These are phyloP conservation scores for Lagenaria siceraria DNA, from an alignment of 306 rosid species.

Conservation along the genomic window DNA sequence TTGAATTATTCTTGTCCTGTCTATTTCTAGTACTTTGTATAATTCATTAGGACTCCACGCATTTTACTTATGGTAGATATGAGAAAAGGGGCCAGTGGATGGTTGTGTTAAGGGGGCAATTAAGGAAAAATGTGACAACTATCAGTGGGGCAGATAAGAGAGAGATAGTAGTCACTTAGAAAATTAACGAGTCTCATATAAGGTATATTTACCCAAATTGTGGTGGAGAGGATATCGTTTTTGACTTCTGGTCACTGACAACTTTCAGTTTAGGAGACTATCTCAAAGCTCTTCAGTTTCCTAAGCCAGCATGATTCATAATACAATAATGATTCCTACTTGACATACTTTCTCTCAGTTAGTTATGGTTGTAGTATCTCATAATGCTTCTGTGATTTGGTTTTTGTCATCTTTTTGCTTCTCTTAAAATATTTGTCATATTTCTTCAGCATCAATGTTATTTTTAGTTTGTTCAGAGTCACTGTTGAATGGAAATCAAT, in stretches of 20 bases:
- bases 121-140: not conserved
- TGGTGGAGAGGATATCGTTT: not conserved
- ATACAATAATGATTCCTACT: not conserved
- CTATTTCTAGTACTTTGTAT: not conserved
- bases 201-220: not conserved
- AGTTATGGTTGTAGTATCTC: not conserved
- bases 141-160: not conserved
- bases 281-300: not conserved
- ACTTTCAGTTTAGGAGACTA: not conserved
- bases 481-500: not conserved
- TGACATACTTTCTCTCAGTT: not conserved
- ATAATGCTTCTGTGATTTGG: not conserved
- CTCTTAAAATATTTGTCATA: not conserved
- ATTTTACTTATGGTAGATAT: not conserved
- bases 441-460: not conserved
- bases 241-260: not conserved
- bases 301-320: not conserved
- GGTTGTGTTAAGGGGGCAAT: not conserved
- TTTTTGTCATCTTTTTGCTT: not conserved
- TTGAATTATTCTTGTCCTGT: not conserved
- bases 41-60: not conserved
- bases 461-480: not conserved
- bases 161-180: not conserved
- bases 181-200: not conserved
- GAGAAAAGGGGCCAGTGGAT: not conserved